Percentiles rank a stretch among this genome's conserved stretches.
These are phyloP conservation scores for Amylocarpus encephaloides DNA, from an alignment of 2,329 filamentous ascomycete species.

Conservation along the genomic window DNA sequence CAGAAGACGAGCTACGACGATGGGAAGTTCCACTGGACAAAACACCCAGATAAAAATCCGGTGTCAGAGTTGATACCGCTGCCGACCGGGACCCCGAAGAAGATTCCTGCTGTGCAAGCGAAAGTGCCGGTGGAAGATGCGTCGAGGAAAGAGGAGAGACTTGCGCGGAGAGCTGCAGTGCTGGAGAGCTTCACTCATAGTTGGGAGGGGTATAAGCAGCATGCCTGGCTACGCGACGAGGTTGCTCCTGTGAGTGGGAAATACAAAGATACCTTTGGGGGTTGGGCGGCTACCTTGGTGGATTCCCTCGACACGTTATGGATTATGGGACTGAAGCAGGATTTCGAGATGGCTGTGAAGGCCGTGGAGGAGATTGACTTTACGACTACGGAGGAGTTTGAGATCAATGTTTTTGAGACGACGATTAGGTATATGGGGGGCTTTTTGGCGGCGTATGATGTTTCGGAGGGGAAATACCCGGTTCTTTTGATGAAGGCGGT, in stretches of 20 bases:
- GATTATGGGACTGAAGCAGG: slow-evolving; percentile 75
- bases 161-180: slow-evolving; percentile 22
- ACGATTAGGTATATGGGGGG: slow-evolving; percentile 89
- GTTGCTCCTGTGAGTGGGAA: slow-evolving; percentile 63
- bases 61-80: slow-evolving; percentile 25
- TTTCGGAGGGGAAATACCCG: slow-evolving; percentile 64
- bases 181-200: slow-evolving; percentile 35
- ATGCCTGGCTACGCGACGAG: slow-evolving; percentile 85
- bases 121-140: slow-evolving; percentile 19
- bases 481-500: slow-evolving; percentile 63
- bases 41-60: slow-evolving; percentile 26
- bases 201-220: slow-evolving; percentile 75
- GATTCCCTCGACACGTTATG: slow-evolving; percentile 78
- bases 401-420: slow-evolving; percentile 67
- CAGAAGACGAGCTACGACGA: slow-evolving; percentile 39
- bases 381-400: slow-evolving; percentile 47
- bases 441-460: slow-evolving; percentile 77
- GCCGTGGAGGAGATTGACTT: slow-evolving; percentile 74
- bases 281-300: slow-evolving; percentile 83
- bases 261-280: slow-evolving; percentile 76
- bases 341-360: slow-evolving; percentile 71
- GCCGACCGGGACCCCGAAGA: slow-evolving; percentile 22
- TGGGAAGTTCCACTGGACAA: slow-evolving; percentile 44
- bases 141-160: slow-evolving; percentile 18
- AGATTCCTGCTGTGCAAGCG: slow-evolving; percentile 27